Percentiles rank a stretch among this genome's conserved stretches.
These are phyloP conservation scores for Moringa oleifera DNA, from an alignment of 345 rosid species.

Conservation along the genomic window DNA sequence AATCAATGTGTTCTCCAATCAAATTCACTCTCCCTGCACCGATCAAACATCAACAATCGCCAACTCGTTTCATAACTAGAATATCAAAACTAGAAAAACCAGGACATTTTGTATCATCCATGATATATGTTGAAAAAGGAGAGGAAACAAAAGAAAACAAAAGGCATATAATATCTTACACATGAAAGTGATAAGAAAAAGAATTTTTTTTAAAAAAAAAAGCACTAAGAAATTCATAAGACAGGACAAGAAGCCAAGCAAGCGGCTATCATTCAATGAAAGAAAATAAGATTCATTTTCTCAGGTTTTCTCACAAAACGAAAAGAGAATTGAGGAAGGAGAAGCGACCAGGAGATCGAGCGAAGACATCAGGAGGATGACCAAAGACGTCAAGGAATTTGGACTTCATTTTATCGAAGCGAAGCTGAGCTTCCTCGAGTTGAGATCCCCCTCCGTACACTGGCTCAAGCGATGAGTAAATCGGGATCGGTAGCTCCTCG, in stretches of 20 bases:
- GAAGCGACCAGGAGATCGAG: constrained; percentile 81
- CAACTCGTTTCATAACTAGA: neutral
- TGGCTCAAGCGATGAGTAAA: constrained; percentile 49
- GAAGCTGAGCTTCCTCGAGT: constrained; percentile 67
- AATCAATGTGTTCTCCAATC: constrained; percentile 97
- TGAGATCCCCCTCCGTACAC: constrained; percentile 77
- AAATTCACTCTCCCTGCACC: constrained; percentile 87
- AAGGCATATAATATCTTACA: no score
- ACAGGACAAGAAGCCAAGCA: neutral
- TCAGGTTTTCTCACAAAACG: neutral
- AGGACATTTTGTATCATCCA: no score
- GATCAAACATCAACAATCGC: neutral
- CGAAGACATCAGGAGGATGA: constrained; percentile 58
- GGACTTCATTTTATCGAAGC: constrained; percentile 58
- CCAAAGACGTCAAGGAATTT: constrained; percentile 63
- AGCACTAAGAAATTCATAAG: no score
- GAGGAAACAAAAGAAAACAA: no score
- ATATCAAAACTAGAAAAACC: neutral
- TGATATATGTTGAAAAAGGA: no score
- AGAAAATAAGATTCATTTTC: neutral
- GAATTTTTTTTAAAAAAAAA: no score
- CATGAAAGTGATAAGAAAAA: no score
- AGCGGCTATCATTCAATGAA: neutral
- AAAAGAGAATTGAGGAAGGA: neutral
- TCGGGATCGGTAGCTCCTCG: constrained; percentile 63